phyloP scores from a whole-genome alignment of 352 stramenopile genomes.

The Phytopythium delawarense region DNA sequence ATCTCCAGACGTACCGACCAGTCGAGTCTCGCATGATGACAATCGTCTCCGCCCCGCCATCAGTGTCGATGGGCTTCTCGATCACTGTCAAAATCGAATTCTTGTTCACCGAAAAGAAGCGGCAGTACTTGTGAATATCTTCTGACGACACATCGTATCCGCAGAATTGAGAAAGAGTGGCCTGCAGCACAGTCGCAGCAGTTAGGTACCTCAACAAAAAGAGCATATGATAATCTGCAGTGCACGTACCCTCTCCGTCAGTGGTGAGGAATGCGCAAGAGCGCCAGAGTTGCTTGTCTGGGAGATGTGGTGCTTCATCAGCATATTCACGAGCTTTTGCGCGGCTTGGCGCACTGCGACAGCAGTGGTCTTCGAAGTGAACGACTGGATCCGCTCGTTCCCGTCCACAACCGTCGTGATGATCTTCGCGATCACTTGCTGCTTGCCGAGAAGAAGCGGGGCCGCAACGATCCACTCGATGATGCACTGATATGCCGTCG shows the following conservation, averaged over 20 bases:
- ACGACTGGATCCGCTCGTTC: slow-evolving; percentile 65
- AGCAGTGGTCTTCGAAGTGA: slow-evolving; percentile 40
- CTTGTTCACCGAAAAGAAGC: slow-evolving; percentile 84
- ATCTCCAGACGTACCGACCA: slow-evolving; percentile 76
- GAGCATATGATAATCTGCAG: not conserved
- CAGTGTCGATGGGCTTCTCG: slow-evolving; percentile 53
- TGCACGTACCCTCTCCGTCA: slow-evolving; percentile 59
- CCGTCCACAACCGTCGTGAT: slow-evolving; percentile 79
- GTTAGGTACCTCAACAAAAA: slow-evolving; percentile 1
- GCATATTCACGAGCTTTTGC: slow-evolving; percentile 78
- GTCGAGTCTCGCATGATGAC: slow-evolving; percentile 77
- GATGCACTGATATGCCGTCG: slow-evolving; percentile 73
- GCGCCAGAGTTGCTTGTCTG: slow-evolving; percentile 39
- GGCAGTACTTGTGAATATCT: slow-evolving; percentile 50
- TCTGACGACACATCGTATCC: slow-evolving; percentile 27
- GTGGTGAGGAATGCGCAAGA: slow-evolving; percentile 35
- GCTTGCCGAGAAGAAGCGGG: slow-evolving; percentile 67
- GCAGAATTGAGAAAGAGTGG: slow-evolving; percentile 53
- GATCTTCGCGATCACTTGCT: slow-evolving; percentile 73
- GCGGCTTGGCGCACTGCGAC: slow-evolving; percentile 65
- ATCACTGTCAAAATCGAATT: slow-evolving; percentile 76
- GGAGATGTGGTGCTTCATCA: slow-evolving; percentile 87
- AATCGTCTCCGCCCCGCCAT: slow-evolving; percentile 50
- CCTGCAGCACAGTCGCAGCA: slow-evolving; percentile 23
- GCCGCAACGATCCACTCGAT: slow-evolving; percentile 82